A percentile compares a stretch with the other conserved stretches of the same genome.
phyloP scores from a whole-genome alignment of 495 filamentous ascomycete genomes.

The Lindgomyces ingoldianus region DNA sequence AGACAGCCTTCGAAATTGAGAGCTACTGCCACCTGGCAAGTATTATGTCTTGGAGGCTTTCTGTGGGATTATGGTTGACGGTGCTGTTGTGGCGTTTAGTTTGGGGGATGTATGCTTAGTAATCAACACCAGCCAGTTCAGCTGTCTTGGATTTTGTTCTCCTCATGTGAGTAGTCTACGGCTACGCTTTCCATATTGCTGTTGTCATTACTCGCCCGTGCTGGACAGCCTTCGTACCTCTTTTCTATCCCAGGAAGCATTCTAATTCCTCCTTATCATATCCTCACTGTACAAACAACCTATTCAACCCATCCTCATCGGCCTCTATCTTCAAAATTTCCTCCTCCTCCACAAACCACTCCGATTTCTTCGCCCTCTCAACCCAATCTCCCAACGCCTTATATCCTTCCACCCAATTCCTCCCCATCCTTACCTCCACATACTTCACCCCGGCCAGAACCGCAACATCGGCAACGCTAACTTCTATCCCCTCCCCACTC shows the following conservation, averaged over 20 bases:
- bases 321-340: conserved; percentile 8
- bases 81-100: neutral
- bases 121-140: neutral
- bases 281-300: neutral
- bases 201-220: neutral
- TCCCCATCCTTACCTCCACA: neutral
- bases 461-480: conserved; percentile 13
- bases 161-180: too few relatives aligned
- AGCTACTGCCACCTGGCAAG: neutral
- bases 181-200: too few relatives aligned
- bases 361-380: conserved; percentile 15
- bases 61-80: neutral
- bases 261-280: neutral
- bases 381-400: conserved; percentile 16
- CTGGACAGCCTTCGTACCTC: neutral
- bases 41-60: neutral
- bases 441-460: conserved; percentile 5
- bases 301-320: conserved; percentile 12
- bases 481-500: conserved; percentile 13
- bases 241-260: neutral
- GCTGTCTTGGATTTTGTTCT: neutral
- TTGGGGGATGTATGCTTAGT: neutral
- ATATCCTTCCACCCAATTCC: conserved; percentile 11
- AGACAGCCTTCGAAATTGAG: neutral
- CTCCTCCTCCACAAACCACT: conserved; percentile 18